Conservation (phyloP, 768 basidiomycete species). For the Butyriboletus loyo region DNA sequence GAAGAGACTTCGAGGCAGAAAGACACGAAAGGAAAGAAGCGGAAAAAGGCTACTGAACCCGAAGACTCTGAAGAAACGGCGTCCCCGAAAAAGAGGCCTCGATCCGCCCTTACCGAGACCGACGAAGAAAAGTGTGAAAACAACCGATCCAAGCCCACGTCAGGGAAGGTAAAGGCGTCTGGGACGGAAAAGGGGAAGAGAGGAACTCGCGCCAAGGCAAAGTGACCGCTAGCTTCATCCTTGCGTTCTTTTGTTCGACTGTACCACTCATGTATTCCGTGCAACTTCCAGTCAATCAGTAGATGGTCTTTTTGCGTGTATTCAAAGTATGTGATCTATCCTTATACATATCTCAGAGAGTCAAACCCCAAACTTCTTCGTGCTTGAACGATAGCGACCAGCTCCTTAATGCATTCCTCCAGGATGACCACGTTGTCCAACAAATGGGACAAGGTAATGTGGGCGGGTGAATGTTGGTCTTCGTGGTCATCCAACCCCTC, state of each 20-base stretch:
- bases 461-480: slow-evolving; percentile 34
- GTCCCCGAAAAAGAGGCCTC: slow-evolving; percentile 51
- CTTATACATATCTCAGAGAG: slow-evolving; percentile 67
- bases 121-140: slow-evolving; percentile 65
- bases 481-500: slow-evolving; percentile 20
- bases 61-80: slow-evolving; percentile 36
- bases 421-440: slow-evolving; percentile 93
- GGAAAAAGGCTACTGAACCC: slow-evolving; percentile 36
- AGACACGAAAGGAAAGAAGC: slow-evolving; percentile 51
- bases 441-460: slow-evolving; percentile 75
- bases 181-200: slow-evolving; percentile 27
- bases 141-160: slow-evolving; percentile 56
- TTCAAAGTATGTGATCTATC: background rate
- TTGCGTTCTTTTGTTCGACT: background rate
- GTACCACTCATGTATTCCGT: background rate
- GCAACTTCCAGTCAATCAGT: background rate
- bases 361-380: slow-evolving; percentile 83
- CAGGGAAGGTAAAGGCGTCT: slow-evolving; percentile 41
- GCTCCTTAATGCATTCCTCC: slow-evolving; percentile 94
- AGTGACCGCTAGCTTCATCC: slow-evolving; percentile 16
- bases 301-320: slow-evolving; percentile 2
- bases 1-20: slow-evolving; percentile 33
- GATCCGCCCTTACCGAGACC: slow-evolving; percentile 49
- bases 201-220: slow-evolving; percentile 30
- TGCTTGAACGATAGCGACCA: slow-evolving; percentile 81